Conservation (phyloP, 2,329 filamentous ascomycete species). For the Ascochyta lentis region DNA sequence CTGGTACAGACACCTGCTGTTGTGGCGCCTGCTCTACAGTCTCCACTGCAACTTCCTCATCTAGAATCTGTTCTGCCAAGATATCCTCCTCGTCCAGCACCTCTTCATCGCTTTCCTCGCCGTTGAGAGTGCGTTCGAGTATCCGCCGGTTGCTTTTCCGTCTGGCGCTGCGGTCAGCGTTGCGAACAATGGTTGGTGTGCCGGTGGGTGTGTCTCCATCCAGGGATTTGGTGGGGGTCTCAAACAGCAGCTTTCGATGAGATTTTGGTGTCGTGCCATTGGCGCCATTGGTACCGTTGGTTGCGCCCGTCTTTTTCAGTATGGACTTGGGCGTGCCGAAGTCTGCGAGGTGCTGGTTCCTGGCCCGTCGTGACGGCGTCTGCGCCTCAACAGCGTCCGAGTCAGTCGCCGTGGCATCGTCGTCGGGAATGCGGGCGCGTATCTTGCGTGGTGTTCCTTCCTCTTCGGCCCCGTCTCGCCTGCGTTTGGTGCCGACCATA, state of each 20-base stretch:
- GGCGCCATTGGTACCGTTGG: conserved; percentile 28
- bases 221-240: conserved; percentile 50
- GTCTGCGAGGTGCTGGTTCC: conserved; percentile 28
- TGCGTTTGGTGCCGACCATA: conserved; percentile 44
- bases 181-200: conserved; percentile 70
- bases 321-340: conserved; percentile 44
- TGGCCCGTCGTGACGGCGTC: conserved; percentile 40
- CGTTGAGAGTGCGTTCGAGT: conserved; percentile 72
- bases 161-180: conserved; percentile 83
- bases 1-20: conserved; percentile 52
- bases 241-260: conserved; percentile 55
- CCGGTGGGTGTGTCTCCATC: conserved; percentile 42
- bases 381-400: conserved; percentile 34
- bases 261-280: conserved; percentile 52
- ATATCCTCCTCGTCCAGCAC: conserved; percentile 69
- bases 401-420: conserved; percentile 20
- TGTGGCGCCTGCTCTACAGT: conserved; percentile 24
- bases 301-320: conserved; percentile 37
- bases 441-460: conserved; percentile 38
- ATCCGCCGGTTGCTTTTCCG: conserved; percentile 82
- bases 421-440: conserved; percentile 26
- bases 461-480: conserved; percentile 30
- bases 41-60: conserved; percentile 56
- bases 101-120: conserved; percentile 71
- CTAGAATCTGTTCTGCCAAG: conserved; percentile 73